Evolutionary conservation across 495 filamentous ascomycete species (phyloP).

Genomic region (Neurospora sp.): DNA sequence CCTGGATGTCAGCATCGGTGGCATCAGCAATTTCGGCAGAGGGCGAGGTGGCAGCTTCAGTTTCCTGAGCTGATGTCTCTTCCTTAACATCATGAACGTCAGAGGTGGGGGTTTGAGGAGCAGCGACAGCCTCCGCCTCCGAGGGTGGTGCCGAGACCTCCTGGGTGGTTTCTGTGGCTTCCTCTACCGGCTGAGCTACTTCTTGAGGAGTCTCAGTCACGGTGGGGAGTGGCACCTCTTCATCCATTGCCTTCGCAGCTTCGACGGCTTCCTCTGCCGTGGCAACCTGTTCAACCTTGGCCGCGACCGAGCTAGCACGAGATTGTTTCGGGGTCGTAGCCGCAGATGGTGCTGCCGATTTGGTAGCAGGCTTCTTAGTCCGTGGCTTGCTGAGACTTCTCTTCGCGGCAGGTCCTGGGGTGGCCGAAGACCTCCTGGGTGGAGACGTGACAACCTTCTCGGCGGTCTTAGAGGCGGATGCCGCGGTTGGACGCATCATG

Average conservation of each 20-base stretch:
- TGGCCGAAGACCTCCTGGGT: constrained; percentile 23
- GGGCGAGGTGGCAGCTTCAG: not conserved
- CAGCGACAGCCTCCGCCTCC: not conserved
- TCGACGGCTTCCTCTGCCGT: constrained; percentile 18
- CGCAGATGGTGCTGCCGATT: not conserved
- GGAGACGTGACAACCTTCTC: constrained; percentile 49
- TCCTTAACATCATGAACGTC: constrained; percentile 3
- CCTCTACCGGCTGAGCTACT: constrained; percentile 20
- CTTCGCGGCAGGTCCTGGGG: constrained; percentile 15
- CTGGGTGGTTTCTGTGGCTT: constrained; percentile 16
- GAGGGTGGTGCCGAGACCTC: not conserved
- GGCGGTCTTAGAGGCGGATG: constrained; percentile 64
- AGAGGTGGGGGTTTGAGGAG: not conserved
- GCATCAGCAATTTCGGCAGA: not conserved
- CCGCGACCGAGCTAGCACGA: constrained; percentile 10
- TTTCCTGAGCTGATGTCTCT: not conserved
- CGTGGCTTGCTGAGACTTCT: constrained; percentile 8
- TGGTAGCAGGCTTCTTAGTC: constrained; percentile 20
- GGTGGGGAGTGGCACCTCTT: not conserved
- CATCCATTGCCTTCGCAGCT: not conserved
- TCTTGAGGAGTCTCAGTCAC: constrained; percentile 4
- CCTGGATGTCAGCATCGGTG: not conserved
- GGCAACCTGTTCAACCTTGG: constrained; percentile 10
- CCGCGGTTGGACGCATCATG: constrained; percentile 87
- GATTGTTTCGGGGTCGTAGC: not conserved